Base-by-base conservation (phyloP, 2,329 filamentous ascomycete species). In the Penicillium sp. region DNA sequence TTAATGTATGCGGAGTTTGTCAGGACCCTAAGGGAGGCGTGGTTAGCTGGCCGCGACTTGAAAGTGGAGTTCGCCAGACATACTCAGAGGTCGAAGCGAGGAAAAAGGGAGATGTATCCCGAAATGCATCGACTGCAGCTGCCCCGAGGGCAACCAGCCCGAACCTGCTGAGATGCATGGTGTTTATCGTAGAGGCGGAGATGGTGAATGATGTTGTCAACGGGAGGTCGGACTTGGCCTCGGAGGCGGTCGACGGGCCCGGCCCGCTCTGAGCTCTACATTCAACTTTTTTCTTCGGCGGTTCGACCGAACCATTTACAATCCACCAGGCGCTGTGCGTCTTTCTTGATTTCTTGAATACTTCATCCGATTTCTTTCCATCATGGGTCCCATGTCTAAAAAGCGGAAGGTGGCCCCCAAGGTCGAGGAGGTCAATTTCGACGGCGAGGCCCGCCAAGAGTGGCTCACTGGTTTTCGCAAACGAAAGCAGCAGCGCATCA, bases 381-480 rank as follows among this genome's bases (percentile, higher is more conserved):
- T 6, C 35, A 78, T 87, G 46, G 78, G 79, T 13, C 79, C 81
- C 1, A 77, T 78, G 10, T 75, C 73, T n/a, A 89, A 87, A 72
- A 86, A 83, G 64, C 78, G 87, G 57, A 88, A 87, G 68, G 60
- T 72, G 15, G 33, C 18, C 18, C 67, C 78, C 40, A 72, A 76
- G 33, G 77, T 88, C 52, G 88, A 91, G 65, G 89, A 95, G 68
- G 86, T 98, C 69, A 82, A 77, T 45, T 98, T 97, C 73, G 90
- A 98, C 73, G 74, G 80, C 53, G 78, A 79, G 53, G 88, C 88
- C 40, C 85, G 93, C 57, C 76, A 87, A 57, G 90, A 97, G 65
- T 98, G 88, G 67, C 78, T 98, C 50, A 96, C 90, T 0, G 93
- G 93, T 2, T 98, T 98, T 73, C 91, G 92, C 76, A 98, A 97